Conservation (phyloP, 2,329 filamentous ascomycete genomes). For the Verticillium klebahnii region DNA sequence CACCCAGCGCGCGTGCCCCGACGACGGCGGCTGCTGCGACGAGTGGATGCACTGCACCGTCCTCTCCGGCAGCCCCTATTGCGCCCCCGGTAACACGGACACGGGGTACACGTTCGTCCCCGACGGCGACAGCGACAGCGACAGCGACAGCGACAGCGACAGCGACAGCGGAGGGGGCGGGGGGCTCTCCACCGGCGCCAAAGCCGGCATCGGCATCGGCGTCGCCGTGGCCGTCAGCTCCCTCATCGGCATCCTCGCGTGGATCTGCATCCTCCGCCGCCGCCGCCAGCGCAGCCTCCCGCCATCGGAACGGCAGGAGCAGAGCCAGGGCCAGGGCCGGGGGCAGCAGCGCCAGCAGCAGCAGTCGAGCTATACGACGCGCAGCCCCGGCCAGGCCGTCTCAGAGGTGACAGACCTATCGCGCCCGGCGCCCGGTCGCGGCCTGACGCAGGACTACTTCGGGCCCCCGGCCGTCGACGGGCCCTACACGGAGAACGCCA, state of each 20-base stretch:
- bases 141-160: slow-evolving; percentile 7
- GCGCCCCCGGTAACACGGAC: slow-evolving; percentile 25
- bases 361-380: not conserved
- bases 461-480: slow-evolving; percentile 39
- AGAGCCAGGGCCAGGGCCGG: too few species aligned
- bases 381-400: slow-evolving; percentile 14
- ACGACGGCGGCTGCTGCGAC: slow-evolving; percentile 47
- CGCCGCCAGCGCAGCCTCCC: slow-evolving; percentile 21
- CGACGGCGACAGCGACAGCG: slow-evolving; percentile 19
- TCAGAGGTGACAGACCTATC: slow-evolving; percentile 24
- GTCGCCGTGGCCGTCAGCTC: slow-evolving; percentile 38
- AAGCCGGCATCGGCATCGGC: slow-evolving; percentile 53
- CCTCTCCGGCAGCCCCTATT: slow-evolving; percentile 29
- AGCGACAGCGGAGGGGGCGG: slow-evolving; percentile 7
- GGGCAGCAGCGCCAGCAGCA: not conserved
- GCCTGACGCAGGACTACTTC: slow-evolving; percentile 35
- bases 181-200: slow-evolving; percentile 43
- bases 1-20: slow-evolving; percentile 36
- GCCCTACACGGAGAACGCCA: slow-evolving; percentile 33
- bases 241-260: slow-evolving; percentile 38
- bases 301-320: not conserved
- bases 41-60: slow-evolving; percentile 36
- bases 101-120: not conserved
- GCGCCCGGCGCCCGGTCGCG: slow-evolving; percentile 20
- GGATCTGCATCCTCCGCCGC: slow-evolving; percentile 40